phyloP scores from a whole-genome alignment of 805 yeast species.

The Saitoella complicata region DNA sequence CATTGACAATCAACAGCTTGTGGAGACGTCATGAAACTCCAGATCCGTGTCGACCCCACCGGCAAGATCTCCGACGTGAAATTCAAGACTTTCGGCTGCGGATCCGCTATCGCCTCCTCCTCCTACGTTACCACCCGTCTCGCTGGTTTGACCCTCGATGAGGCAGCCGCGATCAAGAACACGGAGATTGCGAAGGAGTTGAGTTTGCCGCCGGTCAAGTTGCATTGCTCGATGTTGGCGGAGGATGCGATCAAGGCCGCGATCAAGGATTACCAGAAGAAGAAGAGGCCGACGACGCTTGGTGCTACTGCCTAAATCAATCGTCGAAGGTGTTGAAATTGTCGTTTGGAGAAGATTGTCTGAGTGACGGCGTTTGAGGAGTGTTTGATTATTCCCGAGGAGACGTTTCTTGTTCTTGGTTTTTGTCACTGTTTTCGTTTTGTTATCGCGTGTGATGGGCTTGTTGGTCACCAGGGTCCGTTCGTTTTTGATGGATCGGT shows the following conservation, averaged over 20 bases:
- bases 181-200: slow-evolving; percentile 89
- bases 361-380: no score
- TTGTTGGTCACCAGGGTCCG: no score
- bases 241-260: slow-evolving; percentile 98
- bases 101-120: slow-evolving; percentile 91
- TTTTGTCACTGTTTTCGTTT: no score
- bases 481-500: no score
- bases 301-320: no score
- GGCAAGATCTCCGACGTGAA: slow-evolving; percentile 90
- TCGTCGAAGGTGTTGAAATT: no score
- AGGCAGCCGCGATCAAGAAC: slow-evolving; percentile 83
- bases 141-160: slow-evolving; percentile 85
- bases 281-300: slow-evolving; percentile 21
- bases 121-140: slow-evolving; percentile 91
- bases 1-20: slow-evolving; percentile 71
- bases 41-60: slow-evolving; percentile 80
- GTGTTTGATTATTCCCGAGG: no score
- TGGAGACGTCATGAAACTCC: slow-evolving; percentile 97
- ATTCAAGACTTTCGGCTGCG: slow-evolving; percentile 98
- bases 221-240: slow-evolving; percentile 97
- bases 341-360: no score
- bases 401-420: no score
- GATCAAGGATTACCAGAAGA: slow-evolving; percentile 80
- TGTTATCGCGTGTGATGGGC: no score
- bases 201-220: slow-evolving; percentile 88